Conservation (phyloP, 306 rosid genomes). For the Quercus rubra region DNA sequence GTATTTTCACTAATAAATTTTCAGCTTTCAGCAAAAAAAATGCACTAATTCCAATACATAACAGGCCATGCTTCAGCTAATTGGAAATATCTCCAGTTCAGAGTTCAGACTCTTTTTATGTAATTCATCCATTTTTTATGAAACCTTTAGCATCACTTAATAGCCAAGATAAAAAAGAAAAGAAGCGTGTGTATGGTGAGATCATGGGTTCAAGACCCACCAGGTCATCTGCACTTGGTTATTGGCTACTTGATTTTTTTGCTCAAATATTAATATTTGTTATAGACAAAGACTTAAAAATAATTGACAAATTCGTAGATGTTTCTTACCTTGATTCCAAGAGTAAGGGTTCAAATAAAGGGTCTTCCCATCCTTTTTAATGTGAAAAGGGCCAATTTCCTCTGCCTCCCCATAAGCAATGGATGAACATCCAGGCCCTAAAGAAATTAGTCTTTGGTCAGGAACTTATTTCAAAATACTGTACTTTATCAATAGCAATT, state of each 20-base stretch:
- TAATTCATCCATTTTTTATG: background rate
- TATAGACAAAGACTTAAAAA: background rate
- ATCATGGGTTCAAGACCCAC: too few relatives aligned
- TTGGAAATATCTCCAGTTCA: background rate
- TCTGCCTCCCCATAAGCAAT: conserved; percentile 85
- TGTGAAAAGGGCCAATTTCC: conserved; percentile 89
- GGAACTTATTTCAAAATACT: background rate
- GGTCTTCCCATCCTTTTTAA: conserved; percentile 58
- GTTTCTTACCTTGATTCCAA: conserved; percentile 72
- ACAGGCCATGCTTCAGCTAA: background rate
- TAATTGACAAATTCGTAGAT: background rate
- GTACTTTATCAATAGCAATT: background rate
- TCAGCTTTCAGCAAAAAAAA: background rate
- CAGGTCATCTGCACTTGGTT: background rate
- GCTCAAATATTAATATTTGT: background rate
- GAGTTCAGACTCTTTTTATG: background rate
- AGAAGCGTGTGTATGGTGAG: too few relatives aligned
- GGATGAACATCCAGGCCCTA: conserved; percentile 97
- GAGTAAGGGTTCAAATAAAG: conserved; percentile 72
- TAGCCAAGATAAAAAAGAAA: background rate
- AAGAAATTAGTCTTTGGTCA: conserved; percentile 5
- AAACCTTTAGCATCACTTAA: background rate
- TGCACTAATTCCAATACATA: background rate
- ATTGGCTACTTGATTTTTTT: too few relatives aligned
- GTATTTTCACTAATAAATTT: too few relatives aligned